These are phyloP conservation scores for Elaeis oleifera DNA, from an alignment of 202 grass and related monocot species.

Conservation along the genomic window DNA sequence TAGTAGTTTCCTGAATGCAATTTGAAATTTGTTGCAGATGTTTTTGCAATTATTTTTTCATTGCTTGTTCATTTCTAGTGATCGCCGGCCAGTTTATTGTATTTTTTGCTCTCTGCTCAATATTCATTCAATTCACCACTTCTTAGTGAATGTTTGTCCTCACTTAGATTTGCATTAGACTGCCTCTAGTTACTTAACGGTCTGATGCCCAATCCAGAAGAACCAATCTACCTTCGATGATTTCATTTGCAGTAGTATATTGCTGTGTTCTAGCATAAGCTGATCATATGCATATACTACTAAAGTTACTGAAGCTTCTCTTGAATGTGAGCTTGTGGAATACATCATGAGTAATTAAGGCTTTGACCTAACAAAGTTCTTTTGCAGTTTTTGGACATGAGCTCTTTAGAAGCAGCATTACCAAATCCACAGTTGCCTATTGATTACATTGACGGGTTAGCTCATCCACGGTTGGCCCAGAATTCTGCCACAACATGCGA, in stretches of 20 bases:
- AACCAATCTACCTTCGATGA: no score
- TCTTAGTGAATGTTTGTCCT: no score
- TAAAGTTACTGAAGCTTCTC: no score
- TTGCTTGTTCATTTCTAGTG: background rate
- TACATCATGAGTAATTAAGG: no score
- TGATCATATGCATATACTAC: background rate
- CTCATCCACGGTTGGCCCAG: constrained; percentile 44
- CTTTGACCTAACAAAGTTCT: constrained; percentile 1
- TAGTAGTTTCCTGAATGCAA: background rate
- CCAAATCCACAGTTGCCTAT: constrained; percentile 33
- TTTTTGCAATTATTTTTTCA: constrained; percentile 11
- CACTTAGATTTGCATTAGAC: no score
- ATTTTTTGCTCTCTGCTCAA: no score
- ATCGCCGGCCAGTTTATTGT: no score
- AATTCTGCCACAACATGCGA: constrained; percentile 37
- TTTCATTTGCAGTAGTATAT: no score
- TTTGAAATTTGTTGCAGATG: background rate
- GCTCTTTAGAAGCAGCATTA: constrained; percentile 53
- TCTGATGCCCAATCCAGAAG: no score
- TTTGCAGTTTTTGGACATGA: constrained; percentile 82
- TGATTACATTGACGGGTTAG: constrained; percentile 36
- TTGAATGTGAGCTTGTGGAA: no score
- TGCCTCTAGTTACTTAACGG: no score
- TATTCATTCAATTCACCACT: no score
- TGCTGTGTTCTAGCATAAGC: background rate